Base-by-base conservation (phyloP, 371 early-diverging fungal genomes). In the Sporodiniella umbellata region DNA sequence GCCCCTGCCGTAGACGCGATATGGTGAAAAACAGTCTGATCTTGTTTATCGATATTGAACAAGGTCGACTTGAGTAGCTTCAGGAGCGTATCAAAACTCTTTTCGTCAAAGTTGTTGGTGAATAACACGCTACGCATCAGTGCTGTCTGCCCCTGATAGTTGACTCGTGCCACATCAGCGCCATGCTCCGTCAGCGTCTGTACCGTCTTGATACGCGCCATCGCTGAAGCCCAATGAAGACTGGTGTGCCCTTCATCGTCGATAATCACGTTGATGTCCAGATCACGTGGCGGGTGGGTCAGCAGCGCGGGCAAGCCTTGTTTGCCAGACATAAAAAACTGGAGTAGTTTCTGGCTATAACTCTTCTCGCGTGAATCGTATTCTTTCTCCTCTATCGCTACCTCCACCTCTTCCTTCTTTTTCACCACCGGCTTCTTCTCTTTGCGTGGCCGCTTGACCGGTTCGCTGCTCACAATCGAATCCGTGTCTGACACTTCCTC, bases 221-320 rank as follows among this genome's bases (percentile, higher is more conserved):
- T 81, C 6, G 96, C 92, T 7, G 95, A 91, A 0, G 98, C 96
- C 96, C 96, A 98, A 57, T 98, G 99, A 12, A 95, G 68, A 5
- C 94, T 81, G 0, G 96, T 90, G 57, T 98, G 95, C 1, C 96
- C 96, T 42, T 91, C 90, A 35, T 93, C 95, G 49, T 98, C 97
- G 31, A 98, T 89, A 15, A 85, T 80, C 21, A 94, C 67, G 66
- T 96, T 85, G 18, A 93, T 68, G 45, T 96, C 90, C 7, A 93
- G 68, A 33, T 84, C 85, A 6, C 64, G 52, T 14, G 83, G 75
- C 19, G 77, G 67, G 21, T 69, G 54, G 1, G 77, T 57, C 15
- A 92, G 58, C 8, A 84, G 63, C 1, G 72, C 60, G 0, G 86
- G 82, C 7, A 86, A 51, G 7, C 59, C 57, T 10, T 51, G 51